A percentile compares a stretch with the other conserved stretches of the same genome.
These are phyloP conservation scores for Chytridiales sp. DNA, from an alignment of 371 early-diverging fungal species.

Conservation along the genomic window DNA sequence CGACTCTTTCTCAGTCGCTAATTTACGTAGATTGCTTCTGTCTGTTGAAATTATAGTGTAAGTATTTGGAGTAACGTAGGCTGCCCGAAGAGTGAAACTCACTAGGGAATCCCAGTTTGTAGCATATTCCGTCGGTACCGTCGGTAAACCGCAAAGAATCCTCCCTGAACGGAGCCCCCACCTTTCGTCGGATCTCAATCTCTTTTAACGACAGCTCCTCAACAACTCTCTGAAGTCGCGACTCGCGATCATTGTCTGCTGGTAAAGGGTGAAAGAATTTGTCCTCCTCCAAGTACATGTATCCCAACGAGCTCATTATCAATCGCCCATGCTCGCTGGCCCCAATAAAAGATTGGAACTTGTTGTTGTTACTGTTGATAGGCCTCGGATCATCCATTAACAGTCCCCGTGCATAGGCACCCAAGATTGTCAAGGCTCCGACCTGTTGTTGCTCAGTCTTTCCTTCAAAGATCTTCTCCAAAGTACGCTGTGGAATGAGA, in stretches of 20 bases:
- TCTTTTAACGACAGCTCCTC: background rate
- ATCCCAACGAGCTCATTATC: background rate
- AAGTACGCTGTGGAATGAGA: background rate
- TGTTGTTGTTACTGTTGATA: background rate
- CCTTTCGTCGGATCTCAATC: too few species aligned
- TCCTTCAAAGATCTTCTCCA: background rate
- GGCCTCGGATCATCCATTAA: background rate
- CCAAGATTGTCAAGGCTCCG: background rate
- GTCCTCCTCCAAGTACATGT: background rate
- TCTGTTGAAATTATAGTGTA: background rate
- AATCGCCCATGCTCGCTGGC: background rate
- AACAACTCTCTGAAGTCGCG: background rate
- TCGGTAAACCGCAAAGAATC: background rate
- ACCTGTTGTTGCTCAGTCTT: background rate
- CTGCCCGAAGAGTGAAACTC: too few species aligned
- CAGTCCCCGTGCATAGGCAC: background rate
- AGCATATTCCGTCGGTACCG: background rate
- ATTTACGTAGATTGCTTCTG: background rate
- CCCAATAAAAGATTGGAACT: background rate
- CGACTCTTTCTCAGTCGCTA: too few species aligned
- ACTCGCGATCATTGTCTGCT: background rate
- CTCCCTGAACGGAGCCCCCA: too few species aligned
- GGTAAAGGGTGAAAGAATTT: background rate
- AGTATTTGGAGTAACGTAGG: too few species aligned
- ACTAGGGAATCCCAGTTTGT: constrained; percentile 6